Conservation (phyloP, 2,329 filamentous ascomycete genomes). For the Rhynchosporium agropyri region DNA sequence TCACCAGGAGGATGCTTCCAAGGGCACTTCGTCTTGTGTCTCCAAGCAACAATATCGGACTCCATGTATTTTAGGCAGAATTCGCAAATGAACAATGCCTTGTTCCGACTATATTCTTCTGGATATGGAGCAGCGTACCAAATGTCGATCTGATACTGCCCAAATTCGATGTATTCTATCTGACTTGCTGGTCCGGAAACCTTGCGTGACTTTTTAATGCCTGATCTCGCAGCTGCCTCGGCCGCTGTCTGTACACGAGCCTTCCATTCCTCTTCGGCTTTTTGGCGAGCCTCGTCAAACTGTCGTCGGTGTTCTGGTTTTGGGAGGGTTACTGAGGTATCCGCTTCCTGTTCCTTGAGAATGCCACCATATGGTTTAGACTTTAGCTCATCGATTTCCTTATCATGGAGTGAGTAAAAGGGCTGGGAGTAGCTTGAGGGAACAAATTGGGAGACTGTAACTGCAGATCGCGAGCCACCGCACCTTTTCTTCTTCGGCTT, state of each 20-base stretch:
- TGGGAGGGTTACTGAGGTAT: constrained; percentile 87
- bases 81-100: constrained; percentile 97
- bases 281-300: constrained; percentile 88
- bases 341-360: constrained; percentile 82
- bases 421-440: constrained; percentile 66
- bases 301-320: constrained; percentile 76
- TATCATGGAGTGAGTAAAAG: constrained; percentile 87
- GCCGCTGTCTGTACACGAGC: constrained; percentile 65
- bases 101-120: constrained; percentile 96
- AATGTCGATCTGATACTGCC: constrained; percentile 96
- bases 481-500: constrained; percentile 51
- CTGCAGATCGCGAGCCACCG: constrained; percentile 42
- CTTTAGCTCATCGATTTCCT: constrained; percentile 85
- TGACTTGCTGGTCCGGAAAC: constrained; percentile 86
- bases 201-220: constrained; percentile 70
- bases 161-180: constrained; percentile 98
- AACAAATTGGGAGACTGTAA: constrained; percentile 42
- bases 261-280: constrained; percentile 91
- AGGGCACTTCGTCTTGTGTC: constrained; percentile 95
- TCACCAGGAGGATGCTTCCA: constrained; percentile 97
- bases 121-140: constrained; percentile 99
- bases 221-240: constrained; percentile 66
- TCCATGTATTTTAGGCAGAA: constrained; percentile 99
- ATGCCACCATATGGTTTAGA: constrained; percentile 96
- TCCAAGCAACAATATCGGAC: constrained; percentile 96